Evolutionary conservation across 2,329 filamentous ascomycete genomes (phyloP), one percentile per base, ranked within the genome.

Genomic region (Ascochyta pisi): DNA sequence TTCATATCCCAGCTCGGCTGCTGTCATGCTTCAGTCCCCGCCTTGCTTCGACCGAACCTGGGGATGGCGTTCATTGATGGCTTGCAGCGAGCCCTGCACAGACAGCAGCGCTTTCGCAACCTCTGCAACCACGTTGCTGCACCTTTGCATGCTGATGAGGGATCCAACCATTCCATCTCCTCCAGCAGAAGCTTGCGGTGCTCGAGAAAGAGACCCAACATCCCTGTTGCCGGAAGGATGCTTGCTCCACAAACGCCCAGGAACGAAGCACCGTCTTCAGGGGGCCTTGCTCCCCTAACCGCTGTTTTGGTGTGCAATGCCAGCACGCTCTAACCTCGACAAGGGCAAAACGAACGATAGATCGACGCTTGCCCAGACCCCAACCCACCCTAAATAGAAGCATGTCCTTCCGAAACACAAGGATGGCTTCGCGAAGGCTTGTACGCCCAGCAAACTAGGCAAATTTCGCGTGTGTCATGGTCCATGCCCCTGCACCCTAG

Each of bases 381-480:
- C 38, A 56, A 46, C 13, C 29, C 26, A 42, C 58, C 43, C 54
- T 55, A 67, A 66, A 66, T 69, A 67, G 65, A 58, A 57, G 35
- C 43, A 54, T 39, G 45, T 43, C 38, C 46, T 55, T 31, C 51
- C 45, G 44, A 61, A 44, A 33, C 47, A 47, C 54, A 48, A 62
- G 56, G 62, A 47, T 52, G 61, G 56, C 48, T 50, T 61, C 50
- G 57, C 53, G 48, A 61, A 60, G 56, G 52, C 65, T 49, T 62
- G 66, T 48, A 61, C 58, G 67, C 68, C 69, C 54, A 69, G 66
- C 40, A 45, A 56, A 45, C 64, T 69, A 71, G 63, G 41, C 53
- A 58, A 63, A 60, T 64, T 54, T 62, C 53, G 58, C 59, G 15
- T 40, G 60, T 66, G 62, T 66, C 68, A 67, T 64, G 62, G 58